Evolutionary conservation across 1,284 basidiomycete genomes (phyloP), one percentile per base, ranked within the genome.

Genomic region (Sanghuangporus sanghuang): DNA sequence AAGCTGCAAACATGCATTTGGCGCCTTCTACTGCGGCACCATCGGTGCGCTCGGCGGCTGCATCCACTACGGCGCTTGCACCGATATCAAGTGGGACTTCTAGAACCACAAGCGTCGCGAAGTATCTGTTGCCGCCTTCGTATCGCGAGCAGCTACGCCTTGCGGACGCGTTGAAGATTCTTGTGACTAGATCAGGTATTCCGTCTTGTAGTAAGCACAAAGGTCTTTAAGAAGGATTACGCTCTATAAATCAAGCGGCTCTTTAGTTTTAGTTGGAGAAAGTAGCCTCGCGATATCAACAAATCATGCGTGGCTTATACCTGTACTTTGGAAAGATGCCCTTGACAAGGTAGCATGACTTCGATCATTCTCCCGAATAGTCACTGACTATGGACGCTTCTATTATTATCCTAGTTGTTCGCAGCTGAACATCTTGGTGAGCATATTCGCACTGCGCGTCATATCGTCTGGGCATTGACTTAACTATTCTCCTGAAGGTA

Each of bases 401-500:
- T 32, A 39, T 14, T 27, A 40, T 50, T 14, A 32, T 21, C 16
- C 27, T n/a, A 64, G 65, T 36, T 67, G n/a, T 62, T 62, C 40
- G 57, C 62, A 3, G 35, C 54, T 36, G 63, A 67, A 5, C 59
- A 64, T 64, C 54, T 64, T 27, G 65, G 62, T 61, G 27, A 32
- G 32, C 35, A 4, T 39, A 1, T 18, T 39, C 38, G 32, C 21
- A 5, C 40, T 50, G 18, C 38, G 42, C 18, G 59, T 39, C 35
- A 14, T 21, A 18, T 8, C 36, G 39, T 48, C 4, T 14, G 18
- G 5, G 9, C 2, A 32, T 23, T 64, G n/a, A 53, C 14, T 49
- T n/a, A 3, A 3, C 14, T 40, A 18, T n/a, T 35, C 32, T 12
- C 35, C 9, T n/a, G 53, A 48, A 71, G 70, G 70, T 39, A 77